A percentile compares a stretch with the other conserved stretches of the same genome.
Evolutionary conservation across 2,329 filamentous ascomycete genomes (phyloP).

Genomic region (Colletotrichum liriopes): DNA sequence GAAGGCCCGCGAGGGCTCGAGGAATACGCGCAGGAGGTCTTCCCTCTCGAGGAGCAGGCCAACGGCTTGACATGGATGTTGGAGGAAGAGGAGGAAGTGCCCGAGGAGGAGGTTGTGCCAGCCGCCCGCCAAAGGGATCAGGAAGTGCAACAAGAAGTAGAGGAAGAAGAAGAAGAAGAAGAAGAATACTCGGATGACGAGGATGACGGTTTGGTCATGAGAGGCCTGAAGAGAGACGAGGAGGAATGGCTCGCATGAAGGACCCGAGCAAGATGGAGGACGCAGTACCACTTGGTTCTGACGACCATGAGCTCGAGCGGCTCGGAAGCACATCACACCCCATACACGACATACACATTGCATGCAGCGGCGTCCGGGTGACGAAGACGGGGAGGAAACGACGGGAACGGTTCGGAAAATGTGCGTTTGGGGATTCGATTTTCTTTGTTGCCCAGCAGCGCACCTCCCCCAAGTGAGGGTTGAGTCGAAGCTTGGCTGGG

Average conservation of each 20-base stretch:
- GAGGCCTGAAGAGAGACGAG: constrained; percentile 69
- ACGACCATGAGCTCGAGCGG: constrained; percentile 14
- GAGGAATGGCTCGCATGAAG: constrained; percentile 72
- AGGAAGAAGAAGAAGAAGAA: constrained; percentile 60
- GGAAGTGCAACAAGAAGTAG: constrained; percentile 56
- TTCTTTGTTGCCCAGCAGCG: constrained; percentile 27
- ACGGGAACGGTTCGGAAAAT: constrained; percentile 28
- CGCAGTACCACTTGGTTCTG: constrained; percentile 23
- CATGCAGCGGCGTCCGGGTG: constrained; percentile 37
- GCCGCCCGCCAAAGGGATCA: constrained; percentile 45
- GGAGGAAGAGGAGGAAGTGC: constrained; percentile 64
- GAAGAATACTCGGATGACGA: constrained; percentile 66
- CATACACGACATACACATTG: constrained; percentile 36
- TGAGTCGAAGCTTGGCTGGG: constrained; percentile 15
- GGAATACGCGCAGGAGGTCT: constrained; percentile 95
- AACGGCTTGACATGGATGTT: constrained; percentile 96
- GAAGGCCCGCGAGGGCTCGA: constrained; percentile 91
- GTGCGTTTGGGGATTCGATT: constrained; percentile 23
- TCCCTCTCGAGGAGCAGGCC: constrained; percentile 93
- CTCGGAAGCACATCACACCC: constrained; percentile 10
- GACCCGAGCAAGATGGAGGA: not conserved
- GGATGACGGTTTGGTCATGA: constrained; percentile 73
- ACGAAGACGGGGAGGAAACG: constrained; percentile 24
- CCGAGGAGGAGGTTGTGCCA: constrained; percentile 48
- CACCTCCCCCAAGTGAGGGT: constrained; percentile 1